These are phyloP conservation scores for Pyrenophora tritici-repentis DNA, from an alignment of 2,329 filamentous ascomycete genomes.

Conservation along the genomic window DNA sequence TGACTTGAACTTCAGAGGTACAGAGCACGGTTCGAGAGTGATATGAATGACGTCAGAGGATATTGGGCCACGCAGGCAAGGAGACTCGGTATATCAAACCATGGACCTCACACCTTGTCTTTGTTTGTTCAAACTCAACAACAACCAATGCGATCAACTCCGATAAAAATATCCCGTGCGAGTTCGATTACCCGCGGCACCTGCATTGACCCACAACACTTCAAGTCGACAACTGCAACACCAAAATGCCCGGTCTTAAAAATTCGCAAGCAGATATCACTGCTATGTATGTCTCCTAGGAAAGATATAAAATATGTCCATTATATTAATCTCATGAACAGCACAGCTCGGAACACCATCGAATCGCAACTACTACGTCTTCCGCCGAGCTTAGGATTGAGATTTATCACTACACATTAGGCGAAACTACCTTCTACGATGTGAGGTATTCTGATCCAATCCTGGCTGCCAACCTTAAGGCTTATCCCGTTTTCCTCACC, in stretches of 20 bases:
- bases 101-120: too few relatives aligned
- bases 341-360: background rate
- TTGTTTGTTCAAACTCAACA: too few relatives aligned
- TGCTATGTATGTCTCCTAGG: background rate
- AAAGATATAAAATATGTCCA: background rate
- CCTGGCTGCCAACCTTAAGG: background rate
- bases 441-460: background rate
- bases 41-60: too few relatives aligned
- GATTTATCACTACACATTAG: constrained; percentile 3
- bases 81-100: too few relatives aligned
- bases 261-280: background rate
- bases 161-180: too few relatives aligned
- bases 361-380: constrained; percentile 6
- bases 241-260: background rate
- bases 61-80: too few relatives aligned
- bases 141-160: too few relatives aligned
- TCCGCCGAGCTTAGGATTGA: constrained; percentile 8
- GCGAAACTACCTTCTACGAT: background rate
- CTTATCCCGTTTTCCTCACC: background rate
- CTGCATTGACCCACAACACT: too few relatives aligned
- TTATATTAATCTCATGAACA: background rate
- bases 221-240: too few relatives aligned
- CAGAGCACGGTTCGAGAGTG: too few relatives aligned
- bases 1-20: too few relatives aligned
- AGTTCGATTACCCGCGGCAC: too few relatives aligned